phyloP scores from a whole-genome alignment of 176 grass and related monocot species.

The Pontederia crassipes region DNA sequence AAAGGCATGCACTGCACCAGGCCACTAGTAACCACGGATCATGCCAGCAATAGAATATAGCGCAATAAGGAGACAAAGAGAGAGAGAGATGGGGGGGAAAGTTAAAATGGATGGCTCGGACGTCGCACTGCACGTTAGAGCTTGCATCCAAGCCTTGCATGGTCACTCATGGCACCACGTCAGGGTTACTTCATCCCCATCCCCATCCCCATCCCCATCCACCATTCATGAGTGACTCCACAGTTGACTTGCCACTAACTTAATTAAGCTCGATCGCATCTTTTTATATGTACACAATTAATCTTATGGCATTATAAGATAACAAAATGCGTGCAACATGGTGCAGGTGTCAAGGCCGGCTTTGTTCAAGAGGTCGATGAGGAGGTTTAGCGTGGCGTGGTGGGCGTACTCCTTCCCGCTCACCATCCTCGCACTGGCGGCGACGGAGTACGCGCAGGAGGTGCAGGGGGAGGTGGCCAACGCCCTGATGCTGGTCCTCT shows the following conservation, averaged over 20 bases:
- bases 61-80: too few relatives aligned
- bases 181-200: slow-evolving; percentile 4
- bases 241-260: too few relatives aligned
- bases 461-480: slow-evolving; percentile 40
- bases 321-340: neutral
- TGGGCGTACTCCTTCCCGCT: slow-evolving; percentile 93
- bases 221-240: slow-evolving; percentile 4
- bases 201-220: slow-evolving; percentile 12
- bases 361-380: slow-evolving; percentile 66
- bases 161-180: slow-evolving; percentile 13
- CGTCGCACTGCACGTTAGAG: too few relatives aligned
- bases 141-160: slow-evolving; percentile 12
- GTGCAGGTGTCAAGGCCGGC: slow-evolving; percentile 49
- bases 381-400: slow-evolving; percentile 73
- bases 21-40: too few relatives aligned
- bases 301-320: neutral
- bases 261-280: too few relatives aligned
- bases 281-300: too few relatives aligned
- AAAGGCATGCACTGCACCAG: too few relatives aligned
- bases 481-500: slow-evolving; percentile 55
- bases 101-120: too few relatives aligned
- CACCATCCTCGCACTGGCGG: slow-evolving; percentile 52
- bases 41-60: too few relatives aligned
- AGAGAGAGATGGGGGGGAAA: too few relatives aligned
- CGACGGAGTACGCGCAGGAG: slow-evolving; percentile 53